phyloP scores from a whole-genome alignment of 768 basidiomycete species.

The Leccinellum albellum region DNA sequence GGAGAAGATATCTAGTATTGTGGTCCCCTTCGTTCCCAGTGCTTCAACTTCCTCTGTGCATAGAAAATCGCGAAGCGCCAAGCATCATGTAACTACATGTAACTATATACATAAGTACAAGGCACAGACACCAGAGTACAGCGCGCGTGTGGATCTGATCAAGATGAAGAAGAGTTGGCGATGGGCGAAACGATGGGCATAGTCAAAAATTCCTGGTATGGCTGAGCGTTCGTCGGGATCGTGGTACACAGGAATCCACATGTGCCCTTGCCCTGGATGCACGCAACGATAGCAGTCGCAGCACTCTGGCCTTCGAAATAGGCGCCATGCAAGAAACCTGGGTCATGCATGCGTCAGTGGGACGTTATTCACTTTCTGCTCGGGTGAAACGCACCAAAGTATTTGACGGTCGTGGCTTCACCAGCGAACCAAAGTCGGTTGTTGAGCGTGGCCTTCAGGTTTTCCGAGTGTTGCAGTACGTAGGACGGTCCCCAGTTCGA shows the following conservation, averaged over 20 bases:
- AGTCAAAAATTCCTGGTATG: conserved; percentile 24
- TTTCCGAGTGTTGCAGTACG: conserved; percentile 48
- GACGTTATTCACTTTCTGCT: background rate
- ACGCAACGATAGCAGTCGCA: conserved; percentile 39
- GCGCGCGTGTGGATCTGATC: background rate
- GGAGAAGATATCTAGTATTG: too few relatives aligned
- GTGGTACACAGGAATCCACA: conserved; percentile 25
- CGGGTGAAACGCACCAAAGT: conserved; percentile 46
- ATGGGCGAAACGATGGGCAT: background rate
- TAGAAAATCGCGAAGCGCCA: background rate
- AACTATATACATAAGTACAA: background rate
- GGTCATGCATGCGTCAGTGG: background rate
- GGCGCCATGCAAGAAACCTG: conserved; percentile 57
- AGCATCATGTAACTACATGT: background rate
- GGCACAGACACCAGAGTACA: background rate
- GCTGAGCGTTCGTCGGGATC: conserved; percentile 30
- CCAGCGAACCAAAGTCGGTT: conserved; percentile 58
- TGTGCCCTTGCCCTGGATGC: conserved; percentile 33
- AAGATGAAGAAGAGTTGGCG: background rate
- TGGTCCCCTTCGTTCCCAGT: too few relatives aligned
- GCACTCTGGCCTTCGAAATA: conserved; percentile 51
- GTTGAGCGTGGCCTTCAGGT: conserved; percentile 52
- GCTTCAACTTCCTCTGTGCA: background rate
- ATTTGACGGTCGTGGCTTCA: conserved; percentile 54
- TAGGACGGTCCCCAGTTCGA: conserved; percentile 70